Conservation (phyloP, 306 rosid species). For the Argentina anserina region DNA sequence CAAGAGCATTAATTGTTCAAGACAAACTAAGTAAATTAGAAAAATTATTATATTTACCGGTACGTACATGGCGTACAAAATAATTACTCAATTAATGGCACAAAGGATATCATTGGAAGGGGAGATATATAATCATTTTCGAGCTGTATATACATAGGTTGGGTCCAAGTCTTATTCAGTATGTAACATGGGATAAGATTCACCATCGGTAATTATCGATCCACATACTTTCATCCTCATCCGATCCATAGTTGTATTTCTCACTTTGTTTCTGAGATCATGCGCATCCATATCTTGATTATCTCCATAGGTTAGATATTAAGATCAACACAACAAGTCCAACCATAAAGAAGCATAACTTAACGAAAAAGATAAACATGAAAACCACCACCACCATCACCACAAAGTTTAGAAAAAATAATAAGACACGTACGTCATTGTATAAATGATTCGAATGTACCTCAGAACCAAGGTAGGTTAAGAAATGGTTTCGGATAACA, state of each 20-base stretch:
- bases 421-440: too few relatives aligned
- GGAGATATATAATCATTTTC: neutral
- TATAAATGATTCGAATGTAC: too few relatives aligned
- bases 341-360: neutral
- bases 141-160: neutral
- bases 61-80: too few relatives aligned
- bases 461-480: neutral
- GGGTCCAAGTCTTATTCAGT: neutral
- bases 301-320: neutral
- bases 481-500: conserved; percentile 9
- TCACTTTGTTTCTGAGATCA: neutral
- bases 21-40: too few relatives aligned
- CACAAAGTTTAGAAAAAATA: neutral
- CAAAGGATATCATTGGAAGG: neutral
- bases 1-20: too few relatives aligned
- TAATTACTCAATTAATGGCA: neutral
- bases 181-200: neutral
- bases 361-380: neutral
- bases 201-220: neutral
- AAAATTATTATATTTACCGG: too few relatives aligned
- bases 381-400: neutral
- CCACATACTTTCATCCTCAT: neutral
- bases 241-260: neutral
- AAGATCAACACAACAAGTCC: neutral
- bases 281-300: neutral